Percentiles rank a stretch among this genome's conserved stretches.
phyloP scores from a whole-genome alignment of 1,284 basidiomycete species.

The Ganoderma boninense region DNA sequence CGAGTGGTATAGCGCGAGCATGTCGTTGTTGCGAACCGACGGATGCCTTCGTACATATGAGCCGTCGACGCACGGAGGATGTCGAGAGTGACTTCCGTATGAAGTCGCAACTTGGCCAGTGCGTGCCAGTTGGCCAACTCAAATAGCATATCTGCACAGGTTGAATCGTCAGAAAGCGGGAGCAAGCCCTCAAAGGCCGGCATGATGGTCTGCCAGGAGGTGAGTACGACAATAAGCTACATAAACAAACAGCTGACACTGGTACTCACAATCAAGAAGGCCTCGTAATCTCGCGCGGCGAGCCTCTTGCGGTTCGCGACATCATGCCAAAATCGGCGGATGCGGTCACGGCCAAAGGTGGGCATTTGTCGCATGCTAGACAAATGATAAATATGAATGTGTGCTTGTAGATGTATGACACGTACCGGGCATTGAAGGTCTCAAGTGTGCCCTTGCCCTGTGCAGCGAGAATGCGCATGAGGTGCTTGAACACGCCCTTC shows the following conservation, averaged over 20 bases:
- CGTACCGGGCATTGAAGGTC: constrained; percentile 33
- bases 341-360: constrained; percentile 36
- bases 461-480: constrained; percentile 35
- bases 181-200: no score
- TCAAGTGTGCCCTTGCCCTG: constrained; percentile 16
- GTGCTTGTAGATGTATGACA: not conserved
- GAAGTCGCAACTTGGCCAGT: no score
- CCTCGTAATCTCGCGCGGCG: constrained; percentile 46
- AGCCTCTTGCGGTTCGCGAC: constrained; percentile 37
- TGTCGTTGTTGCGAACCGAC: no score
- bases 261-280: constrained; percentile 22
- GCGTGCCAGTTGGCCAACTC: no score
- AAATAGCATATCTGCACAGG: no score
- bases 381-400: not conserved
- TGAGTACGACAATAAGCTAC: no score
- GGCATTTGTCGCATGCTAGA: constrained; percentile 33
- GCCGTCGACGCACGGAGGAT: no score
- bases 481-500: constrained; percentile 37
- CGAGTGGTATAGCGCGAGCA: no score
- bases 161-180: no score
- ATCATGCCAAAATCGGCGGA: constrained; percentile 33
- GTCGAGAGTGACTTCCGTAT: no score
- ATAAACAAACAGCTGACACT: no score
- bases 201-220: not conserved
- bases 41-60: no score